These are phyloP conservation scores for Artemisia argyi DNA, from an alignment of 129 eudicot genomes.

Conservation along the genomic window DNA sequence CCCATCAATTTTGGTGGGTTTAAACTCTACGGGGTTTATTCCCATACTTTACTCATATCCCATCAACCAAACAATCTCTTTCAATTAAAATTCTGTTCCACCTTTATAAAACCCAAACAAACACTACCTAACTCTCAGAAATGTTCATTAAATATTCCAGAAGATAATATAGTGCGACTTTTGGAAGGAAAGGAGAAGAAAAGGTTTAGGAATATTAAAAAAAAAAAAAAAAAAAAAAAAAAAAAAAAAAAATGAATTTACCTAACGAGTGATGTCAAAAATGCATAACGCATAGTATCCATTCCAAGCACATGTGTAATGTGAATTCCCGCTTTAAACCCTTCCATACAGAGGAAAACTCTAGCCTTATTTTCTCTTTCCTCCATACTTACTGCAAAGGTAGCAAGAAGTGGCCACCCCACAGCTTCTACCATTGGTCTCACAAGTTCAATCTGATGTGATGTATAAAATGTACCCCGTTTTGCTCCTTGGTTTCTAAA, in stretches of 20 bases:
- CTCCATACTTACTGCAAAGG: slow-evolving; percentile 94
- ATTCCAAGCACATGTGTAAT: slow-evolving; percentile 92
- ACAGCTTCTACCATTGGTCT: slow-evolving; percentile 95
- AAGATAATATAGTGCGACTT: too few relatives aligned
- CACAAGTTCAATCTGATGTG: slow-evolving; percentile 77
- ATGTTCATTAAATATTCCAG: too few relatives aligned
- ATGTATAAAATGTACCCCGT: slow-evolving; percentile 83
- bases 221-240: background rate
- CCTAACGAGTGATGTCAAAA: slow-evolving; percentile 88
- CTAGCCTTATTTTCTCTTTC: slow-evolving; percentile 89
- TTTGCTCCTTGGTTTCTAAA: slow-evolving; percentile 72
- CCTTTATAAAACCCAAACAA: too few relatives aligned
- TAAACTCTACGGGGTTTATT: too few relatives aligned
- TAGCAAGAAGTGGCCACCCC: slow-evolving; percentile 98
- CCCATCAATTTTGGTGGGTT: too few relatives aligned
- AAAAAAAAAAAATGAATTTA: slow-evolving; percentile 17
- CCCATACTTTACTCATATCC: too few relatives aligned
- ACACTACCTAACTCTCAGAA: too few relatives aligned
- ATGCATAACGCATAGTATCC: slow-evolving; percentile 99
- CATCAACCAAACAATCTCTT: too few relatives aligned
- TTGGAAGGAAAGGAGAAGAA: too few relatives aligned
- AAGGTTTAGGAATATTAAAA: too few relatives aligned
- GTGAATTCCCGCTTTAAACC: slow-evolving; percentile 93
- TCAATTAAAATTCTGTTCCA: too few relatives aligned
- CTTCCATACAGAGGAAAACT: slow-evolving; percentile 86